These are phyloP conservation scores for Cymbidium sinense DNA, from an alignment of 106 monocot genomes.

Conservation along the genomic window DNA sequence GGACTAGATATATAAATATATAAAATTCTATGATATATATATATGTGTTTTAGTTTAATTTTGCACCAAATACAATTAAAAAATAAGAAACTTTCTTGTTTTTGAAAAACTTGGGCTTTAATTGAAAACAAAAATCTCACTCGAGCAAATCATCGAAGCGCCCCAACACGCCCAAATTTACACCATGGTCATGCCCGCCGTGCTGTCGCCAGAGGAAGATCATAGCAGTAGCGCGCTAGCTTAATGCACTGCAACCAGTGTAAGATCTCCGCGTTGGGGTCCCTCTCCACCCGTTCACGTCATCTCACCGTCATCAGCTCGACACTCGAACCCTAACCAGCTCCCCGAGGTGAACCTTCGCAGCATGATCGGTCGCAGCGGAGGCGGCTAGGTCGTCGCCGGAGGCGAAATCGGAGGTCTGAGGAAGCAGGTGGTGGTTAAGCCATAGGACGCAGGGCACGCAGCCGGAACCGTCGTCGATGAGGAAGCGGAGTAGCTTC, in stretches of 20 bases:
- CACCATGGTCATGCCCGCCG: background rate
- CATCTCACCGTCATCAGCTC: conserved; percentile 50
- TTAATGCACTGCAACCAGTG: conserved; percentile 77
- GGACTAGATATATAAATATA: too few relatives aligned
- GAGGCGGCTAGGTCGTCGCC: background rate
- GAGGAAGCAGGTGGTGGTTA: conserved; percentile 29
- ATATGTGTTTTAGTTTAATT: too few relatives aligned
- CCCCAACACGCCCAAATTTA: too few relatives aligned
- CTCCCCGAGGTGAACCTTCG: conserved; percentile 43
- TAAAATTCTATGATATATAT: too few relatives aligned
- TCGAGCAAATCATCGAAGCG: background rate
- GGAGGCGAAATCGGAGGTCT: background rate
- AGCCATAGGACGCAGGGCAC: conserved; percentile 88
- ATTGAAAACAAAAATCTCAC: background rate
- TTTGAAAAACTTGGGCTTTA: too few relatives aligned
- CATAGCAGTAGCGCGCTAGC: conserved; percentile 28
- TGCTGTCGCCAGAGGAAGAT: background rate
- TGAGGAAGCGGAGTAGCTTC: conserved; percentile 52
- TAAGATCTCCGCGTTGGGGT: conserved; percentile 63
- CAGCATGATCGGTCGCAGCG: conserved; percentile 29
- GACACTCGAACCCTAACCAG: conserved; percentile 60
- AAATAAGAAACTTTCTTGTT: too few relatives aligned
- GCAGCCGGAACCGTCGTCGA: conserved; percentile 85
- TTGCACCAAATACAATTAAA: too few relatives aligned
- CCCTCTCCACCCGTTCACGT: conserved; percentile 59